A percentile compares a stretch with the other conserved stretches of the same genome.
phyloP scores from a whole-genome alignment of 805 yeast genomes.

The Kuraishia molischiana region DNA sequence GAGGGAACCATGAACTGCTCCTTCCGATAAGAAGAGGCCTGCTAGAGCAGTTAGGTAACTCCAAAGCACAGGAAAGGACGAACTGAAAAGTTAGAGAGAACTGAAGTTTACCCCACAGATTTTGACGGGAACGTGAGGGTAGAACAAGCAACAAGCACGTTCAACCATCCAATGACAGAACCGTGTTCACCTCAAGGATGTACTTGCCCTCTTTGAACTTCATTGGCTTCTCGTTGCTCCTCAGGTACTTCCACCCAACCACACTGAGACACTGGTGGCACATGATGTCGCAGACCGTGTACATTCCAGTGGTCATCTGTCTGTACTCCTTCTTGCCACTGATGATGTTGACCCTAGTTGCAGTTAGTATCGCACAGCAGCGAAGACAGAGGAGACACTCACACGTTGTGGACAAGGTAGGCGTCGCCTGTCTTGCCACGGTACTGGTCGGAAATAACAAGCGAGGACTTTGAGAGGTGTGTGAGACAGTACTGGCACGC shows the following conservation, averaged over 20 bases:
- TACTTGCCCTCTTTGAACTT: constrained; percentile 53
- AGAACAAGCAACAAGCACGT: too few species aligned
- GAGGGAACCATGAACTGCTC: too few species aligned
- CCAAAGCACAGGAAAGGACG: too few species aligned
- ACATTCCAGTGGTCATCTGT: constrained; percentile 51
- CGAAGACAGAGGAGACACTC: constrained; percentile 7
- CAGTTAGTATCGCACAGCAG: constrained; percentile 1
- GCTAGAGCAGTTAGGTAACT: too few species aligned
- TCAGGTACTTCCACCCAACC: constrained; percentile 58
- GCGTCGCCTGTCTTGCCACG: constrained; percentile 52
- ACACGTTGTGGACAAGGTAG: constrained; percentile 37
- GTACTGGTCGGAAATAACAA: constrained; percentile 28
- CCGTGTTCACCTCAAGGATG: constrained; percentile 34
- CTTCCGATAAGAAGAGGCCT: too few species aligned
- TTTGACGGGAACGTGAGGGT: too few species aligned
- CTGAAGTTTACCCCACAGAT: too few species aligned
- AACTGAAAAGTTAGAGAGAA: too few species aligned
- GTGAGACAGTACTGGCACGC: constrained; percentile 19
- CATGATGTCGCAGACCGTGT: constrained; percentile 42
- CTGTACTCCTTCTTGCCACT: constrained; percentile 12
- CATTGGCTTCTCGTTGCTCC: constrained; percentile 33
- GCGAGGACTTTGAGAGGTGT: constrained; percentile 17
- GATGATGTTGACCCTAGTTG: constrained; percentile 11
- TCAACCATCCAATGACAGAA: constrained; percentile 7
- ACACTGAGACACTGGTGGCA: constrained; percentile 45